Evolutionary conservation across 1,284 basidiomycete genomes (phyloP), one percentile per base, ranked within the genome.

Genomic region (Bothia castanella): DNA sequence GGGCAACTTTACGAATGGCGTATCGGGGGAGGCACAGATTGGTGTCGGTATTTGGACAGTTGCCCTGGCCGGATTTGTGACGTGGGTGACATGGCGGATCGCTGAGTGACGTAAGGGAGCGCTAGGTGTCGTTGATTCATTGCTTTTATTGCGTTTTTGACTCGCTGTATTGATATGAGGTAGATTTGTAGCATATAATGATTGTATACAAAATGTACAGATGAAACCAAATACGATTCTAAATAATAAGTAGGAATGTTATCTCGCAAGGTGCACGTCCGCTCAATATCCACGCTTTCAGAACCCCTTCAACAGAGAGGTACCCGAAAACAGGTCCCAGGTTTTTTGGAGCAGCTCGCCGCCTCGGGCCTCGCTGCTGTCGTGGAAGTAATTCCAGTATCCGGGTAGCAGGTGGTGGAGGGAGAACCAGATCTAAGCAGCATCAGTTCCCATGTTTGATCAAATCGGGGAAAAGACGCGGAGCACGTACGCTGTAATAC

Each of bases 401-500:
- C 62, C 65, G 1, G 68, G 65, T 10, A 67, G 47, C 34, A 70
- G 29, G 38, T 70, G 58, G 4, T 68, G 66, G 16, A 68, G 34
- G 13, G 64, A 61, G 43, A 68, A 64, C 65, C 68, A 67, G 16
- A 70, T 4, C 65, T 67, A 39, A 27, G 27, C 5, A 27, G 27
- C 4, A 16, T 19, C n/a, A n/a, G n/a, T n/a, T n/a, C n/a, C n/a
- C n/a, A n/a, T n/a, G n/a, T n/a, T n/a, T n/a, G n/a, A n/a, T n/a
- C n/a, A n/a, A n/a, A n/a, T n/a, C n/a, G n/a, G n/a, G n/a, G n/a
- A n/a, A n/a, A n/a, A n/a, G n/a, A n/a, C n/a, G n/a, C n/a, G n/a
- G n/a, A n/a, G n/a, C n/a, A 60, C 67, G 53, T n/a, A 71, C 69
- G 25, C 68, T 70, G 20, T 69, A 69, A 43, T 55, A 66, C 29